Evolutionary conservation across 1,284 basidiomycete genomes (phyloP).

Genomic region (Salmacisia buchloeana): DNA sequence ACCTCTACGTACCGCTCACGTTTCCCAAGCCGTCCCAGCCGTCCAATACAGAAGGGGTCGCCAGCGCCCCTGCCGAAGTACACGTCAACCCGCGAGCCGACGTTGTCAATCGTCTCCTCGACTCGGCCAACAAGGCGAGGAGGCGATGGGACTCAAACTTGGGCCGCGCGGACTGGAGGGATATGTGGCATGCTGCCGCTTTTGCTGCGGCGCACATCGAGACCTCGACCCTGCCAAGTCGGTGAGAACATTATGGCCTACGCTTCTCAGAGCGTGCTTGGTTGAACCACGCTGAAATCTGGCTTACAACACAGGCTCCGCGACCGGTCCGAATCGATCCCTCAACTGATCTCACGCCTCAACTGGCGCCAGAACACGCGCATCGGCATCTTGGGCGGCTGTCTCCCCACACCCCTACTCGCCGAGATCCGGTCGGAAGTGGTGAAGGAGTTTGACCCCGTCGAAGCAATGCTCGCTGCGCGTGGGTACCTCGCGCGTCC

Average conservation of each 20-base stretch:
- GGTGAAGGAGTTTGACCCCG: constrained; percentile 20
- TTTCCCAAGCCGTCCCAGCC: background rate
- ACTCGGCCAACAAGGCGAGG: background rate
- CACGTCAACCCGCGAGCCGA: background rate
- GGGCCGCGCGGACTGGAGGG: constrained; percentile 16
- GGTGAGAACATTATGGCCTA: constrained; percentile 4
- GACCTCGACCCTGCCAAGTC: constrained; percentile 34
- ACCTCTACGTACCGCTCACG: constrained; percentile 24
- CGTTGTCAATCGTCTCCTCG: background rate
- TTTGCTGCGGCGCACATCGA: constrained; percentile 38
- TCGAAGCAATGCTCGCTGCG: constrained; percentile 37
- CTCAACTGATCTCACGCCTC: constrained; percentile 26
- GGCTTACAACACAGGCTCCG: constrained; percentile 16
- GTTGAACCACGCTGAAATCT: background rate
- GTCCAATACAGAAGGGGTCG: background rate
- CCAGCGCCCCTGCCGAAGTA: background rate
- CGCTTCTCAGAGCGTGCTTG: background rate
- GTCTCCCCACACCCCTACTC: constrained; percentile 36
- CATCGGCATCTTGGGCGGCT: constrained; percentile 37
- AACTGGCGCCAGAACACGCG: constrained; percentile 45
- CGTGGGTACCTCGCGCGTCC: constrained; percentile 31
- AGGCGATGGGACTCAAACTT: background rate
- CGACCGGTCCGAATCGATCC: constrained; percentile 25
- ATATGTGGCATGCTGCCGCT: constrained; percentile 33
- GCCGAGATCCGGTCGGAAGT: background rate